phyloP scores from a whole-genome alignment of 208 protist species.

The Leishmania lainsoni region DNA sequence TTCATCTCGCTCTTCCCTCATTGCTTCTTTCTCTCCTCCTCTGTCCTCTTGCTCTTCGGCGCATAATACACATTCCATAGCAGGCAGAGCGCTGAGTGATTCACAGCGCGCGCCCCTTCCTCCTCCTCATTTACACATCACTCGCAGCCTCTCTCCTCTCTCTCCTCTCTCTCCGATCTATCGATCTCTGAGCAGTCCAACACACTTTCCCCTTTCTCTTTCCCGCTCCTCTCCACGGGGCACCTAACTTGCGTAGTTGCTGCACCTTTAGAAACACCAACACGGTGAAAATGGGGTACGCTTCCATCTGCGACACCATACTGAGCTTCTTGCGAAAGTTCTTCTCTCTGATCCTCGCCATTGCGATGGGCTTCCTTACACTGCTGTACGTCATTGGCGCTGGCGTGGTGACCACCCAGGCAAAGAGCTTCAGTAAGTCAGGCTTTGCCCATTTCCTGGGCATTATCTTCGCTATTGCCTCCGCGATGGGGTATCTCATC shows the following conservation, averaged over 20 bases:
- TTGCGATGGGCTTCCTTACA: slow-evolving; percentile 61
- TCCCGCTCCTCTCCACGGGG: neutral
- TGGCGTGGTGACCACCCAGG: slow-evolving; percentile 47
- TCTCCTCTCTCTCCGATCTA: slow-evolving; percentile 7
- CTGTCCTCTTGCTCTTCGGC: neutral
- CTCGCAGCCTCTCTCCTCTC: no score
- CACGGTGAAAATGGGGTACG: slow-evolving; percentile 29
- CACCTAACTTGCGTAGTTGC: neutral
- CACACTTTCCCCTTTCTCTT: neutral
- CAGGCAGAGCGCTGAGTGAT: neutral
- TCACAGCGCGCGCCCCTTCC: neutral
- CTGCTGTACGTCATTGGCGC: slow-evolving; percentile 68
- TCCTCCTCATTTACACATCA: neutral
- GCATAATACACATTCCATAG: neutral
- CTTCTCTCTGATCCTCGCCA: slow-evolving; percentile 76
- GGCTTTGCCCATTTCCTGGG: slow-evolving; percentile 82
- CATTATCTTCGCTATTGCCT: slow-evolving; percentile 59
- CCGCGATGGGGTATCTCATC: slow-evolving; percentile 60
- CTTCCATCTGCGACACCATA: slow-evolving; percentile 37
- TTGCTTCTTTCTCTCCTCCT: neutral
- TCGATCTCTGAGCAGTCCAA: neutral
- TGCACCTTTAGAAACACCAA: slow-evolving; percentile 1
- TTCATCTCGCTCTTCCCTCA: neutral
- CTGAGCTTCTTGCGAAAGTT: slow-evolving; percentile 73
- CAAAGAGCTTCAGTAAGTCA: slow-evolving; percentile 52